These are phyloP conservation scores for Kodamaea jinghongensis DNA, from an alignment of 805 yeast genomes.

Conservation along the genomic window DNA sequence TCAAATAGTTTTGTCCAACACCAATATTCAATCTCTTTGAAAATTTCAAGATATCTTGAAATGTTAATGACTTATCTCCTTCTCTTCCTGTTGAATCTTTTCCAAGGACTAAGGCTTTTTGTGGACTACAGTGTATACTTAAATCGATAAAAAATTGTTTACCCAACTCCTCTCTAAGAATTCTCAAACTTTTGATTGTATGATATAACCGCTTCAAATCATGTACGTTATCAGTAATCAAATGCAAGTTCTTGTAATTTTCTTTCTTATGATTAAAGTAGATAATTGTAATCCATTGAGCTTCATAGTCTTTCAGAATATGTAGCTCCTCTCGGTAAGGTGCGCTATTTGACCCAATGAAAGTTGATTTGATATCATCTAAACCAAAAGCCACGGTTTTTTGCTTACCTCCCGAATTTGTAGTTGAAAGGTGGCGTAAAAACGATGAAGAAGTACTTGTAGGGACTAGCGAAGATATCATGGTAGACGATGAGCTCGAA, in stretches of 20 bases:
- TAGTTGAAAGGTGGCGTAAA: conserved; percentile 4
- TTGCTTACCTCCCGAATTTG: conserved; percentile 5
- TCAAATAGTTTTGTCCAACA: conserved; percentile 53
- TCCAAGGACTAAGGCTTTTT: conserved; percentile 24
- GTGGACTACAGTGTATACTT: conserved; percentile 33
- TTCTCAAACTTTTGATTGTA: conserved; percentile 60
- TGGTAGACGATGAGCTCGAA: conserved; percentile 1
- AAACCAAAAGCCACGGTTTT: conserved; percentile 36
- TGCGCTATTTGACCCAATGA: conserved; percentile 68
- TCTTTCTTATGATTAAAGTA: conserved; percentile 58
- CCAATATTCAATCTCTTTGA: conserved; percentile 70
- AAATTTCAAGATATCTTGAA: conserved; percentile 65
- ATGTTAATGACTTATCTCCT: conserved; percentile 41
- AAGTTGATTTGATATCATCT: conserved; percentile 62
- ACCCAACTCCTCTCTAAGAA: conserved; percentile 55
- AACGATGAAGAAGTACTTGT: conserved; percentile 2
- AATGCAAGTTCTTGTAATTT: conserved; percentile 74
- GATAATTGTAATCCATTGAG: conserved; percentile 77
- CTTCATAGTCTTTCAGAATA: conserved; percentile 60
- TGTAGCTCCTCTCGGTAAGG: conserved; percentile 86
- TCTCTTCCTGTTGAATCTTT: conserved; percentile 19
- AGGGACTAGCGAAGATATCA: not conserved
- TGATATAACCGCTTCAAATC: conserved; percentile 55
- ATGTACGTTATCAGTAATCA: conserved; percentile 64
- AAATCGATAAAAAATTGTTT: conserved; percentile 48